Evolutionary conservation across 2,329 filamentous ascomycete genomes (phyloP).

Genomic region (Colletotrichum sidae): DNA sequence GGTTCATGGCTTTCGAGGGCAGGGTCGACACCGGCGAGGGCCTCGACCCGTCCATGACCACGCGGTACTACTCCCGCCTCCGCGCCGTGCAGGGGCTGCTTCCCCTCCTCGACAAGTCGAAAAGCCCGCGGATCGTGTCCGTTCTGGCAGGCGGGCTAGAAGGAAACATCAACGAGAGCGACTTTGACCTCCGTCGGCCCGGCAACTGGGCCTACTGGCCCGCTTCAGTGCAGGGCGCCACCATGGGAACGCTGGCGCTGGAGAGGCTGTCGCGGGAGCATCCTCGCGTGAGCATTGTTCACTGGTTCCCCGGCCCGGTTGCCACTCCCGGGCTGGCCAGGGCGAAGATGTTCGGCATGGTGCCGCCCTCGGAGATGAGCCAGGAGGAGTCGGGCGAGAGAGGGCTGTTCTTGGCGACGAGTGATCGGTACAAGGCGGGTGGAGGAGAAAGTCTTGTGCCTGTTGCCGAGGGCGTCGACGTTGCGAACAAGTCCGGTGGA

Average conservation of each 20-base stretch:
- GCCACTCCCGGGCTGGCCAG: conserved; percentile 40
- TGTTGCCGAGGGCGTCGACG: not conserved
- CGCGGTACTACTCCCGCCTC: conserved; percentile 68
- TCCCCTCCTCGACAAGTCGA: conserved; percentile 57
- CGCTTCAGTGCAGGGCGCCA: conserved; percentile 57
- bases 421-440: conserved; percentile 38
- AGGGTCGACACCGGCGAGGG: conserved; percentile 66
- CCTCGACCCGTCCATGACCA: conserved; percentile 61
- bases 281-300: conserved; percentile 52
- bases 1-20: conserved; percentile 41
- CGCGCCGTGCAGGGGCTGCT: conserved; percentile 69
- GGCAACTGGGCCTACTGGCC: conserved; percentile 48
- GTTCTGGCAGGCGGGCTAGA: conserved; percentile 64
- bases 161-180: conserved; percentile 55
- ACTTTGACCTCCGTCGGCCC: conserved; percentile 56
- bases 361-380: conserved; percentile 14
- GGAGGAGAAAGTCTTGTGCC: not conserved
- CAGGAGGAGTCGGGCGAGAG: conserved; percentile 40
- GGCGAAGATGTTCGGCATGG: conserved; percentile 39
- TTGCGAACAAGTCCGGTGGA: not conserved
- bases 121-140: conserved; percentile 59
- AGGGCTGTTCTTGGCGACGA: conserved; percentile 41
- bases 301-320: conserved; percentile 48
- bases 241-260: conserved; percentile 60
- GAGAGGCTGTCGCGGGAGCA: conserved; percentile 60